These are phyloP conservation scores for Metschnikowia vanudenii DNA, from an alignment of 805 yeast genomes.

Conservation along the genomic window DNA sequence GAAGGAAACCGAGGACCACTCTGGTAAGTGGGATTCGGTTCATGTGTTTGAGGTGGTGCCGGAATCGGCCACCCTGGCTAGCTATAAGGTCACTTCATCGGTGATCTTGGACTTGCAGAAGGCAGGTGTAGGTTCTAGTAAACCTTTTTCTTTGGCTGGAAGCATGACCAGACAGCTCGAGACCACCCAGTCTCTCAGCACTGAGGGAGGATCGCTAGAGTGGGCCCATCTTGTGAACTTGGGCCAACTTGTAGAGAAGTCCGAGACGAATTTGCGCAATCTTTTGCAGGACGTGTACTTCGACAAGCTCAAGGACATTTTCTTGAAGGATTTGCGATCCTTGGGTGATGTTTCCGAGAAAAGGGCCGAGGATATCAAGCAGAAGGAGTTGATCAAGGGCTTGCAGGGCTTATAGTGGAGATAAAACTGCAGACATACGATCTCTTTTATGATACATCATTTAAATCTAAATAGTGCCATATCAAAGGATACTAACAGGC, in stretches of 20 bases:
- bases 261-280: constrained; percentile 83
- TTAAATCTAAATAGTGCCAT: too few relatives aligned
- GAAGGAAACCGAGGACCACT: constrained; percentile 52
- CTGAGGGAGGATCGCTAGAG: constrained; percentile 41
- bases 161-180: constrained; percentile 82
- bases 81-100: constrained; percentile 80
- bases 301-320: constrained; percentile 88
- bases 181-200: constrained; percentile 43
- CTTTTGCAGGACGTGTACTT: constrained; percentile 90
- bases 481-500: too few relatives aligned
- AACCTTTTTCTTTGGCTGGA: constrained; percentile 61
- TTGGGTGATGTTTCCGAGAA: constrained; percentile 35
- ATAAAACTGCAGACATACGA: too few relatives aligned
- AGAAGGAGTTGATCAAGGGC: constrained; percentile 38
- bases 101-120: constrained; percentile 68
- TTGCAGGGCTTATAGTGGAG: constrained; percentile 30
- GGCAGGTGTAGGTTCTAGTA: constrained; percentile 10
- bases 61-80: constrained; percentile 35
- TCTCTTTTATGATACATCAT: too few relatives aligned
- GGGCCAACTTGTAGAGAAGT: constrained; percentile 83
- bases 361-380: constrained; percentile 32
- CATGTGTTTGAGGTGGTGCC: constrained; percentile 81
- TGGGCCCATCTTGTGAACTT: constrained; percentile 79
- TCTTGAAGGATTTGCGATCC: constrained; percentile 47
- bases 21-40: constrained; percentile 85